These are phyloP conservation scores for Penicillium malachiteum DNA, from an alignment of 495 filamentous ascomycete genomes.

Conservation along the genomic window DNA sequence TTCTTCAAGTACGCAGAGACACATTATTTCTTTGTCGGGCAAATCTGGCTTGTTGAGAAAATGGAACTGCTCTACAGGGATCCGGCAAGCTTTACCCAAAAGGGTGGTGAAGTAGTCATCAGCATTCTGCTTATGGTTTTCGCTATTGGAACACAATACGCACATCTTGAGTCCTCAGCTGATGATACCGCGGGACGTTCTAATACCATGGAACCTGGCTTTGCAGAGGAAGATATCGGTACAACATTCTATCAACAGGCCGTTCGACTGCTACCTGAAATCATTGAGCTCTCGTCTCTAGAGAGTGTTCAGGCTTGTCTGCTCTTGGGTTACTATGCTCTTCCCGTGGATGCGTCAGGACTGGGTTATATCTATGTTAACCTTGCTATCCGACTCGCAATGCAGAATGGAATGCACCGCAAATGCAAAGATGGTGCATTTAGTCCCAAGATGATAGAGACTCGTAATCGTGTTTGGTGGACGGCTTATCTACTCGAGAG, in stretches of 20 bases:
- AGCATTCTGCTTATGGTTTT: slow-evolving; percentile 36
- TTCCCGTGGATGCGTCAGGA: slow-evolving; percentile 39
- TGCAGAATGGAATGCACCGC: slow-evolving; percentile 46
- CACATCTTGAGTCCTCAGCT: slow-evolving; percentile 31
- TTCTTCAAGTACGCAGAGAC: slow-evolving; percentile 43
- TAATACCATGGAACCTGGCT: slow-evolving; percentile 8
- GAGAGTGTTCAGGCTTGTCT: slow-evolving; percentile 44
- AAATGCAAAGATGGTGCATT: slow-evolving; percentile 28
- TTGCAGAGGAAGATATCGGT: slow-evolving; percentile 40
- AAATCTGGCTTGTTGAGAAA: slow-evolving; percentile 30
- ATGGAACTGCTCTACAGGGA: slow-evolving; percentile 29
- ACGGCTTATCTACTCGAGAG: slow-evolving; percentile 37
- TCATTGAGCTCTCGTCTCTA: slow-evolving; percentile 38
- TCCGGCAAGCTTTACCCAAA: slow-evolving; percentile 16
- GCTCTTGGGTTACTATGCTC: slow-evolving; percentile 35
- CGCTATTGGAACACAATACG: slow-evolving; percentile 46
- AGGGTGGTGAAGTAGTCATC: slow-evolving; percentile 30
- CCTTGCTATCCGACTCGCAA: slow-evolving; percentile 35
- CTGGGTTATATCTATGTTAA: slow-evolving; percentile 39
- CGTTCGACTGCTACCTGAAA: slow-evolving; percentile 37
- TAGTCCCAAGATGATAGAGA: slow-evolving; percentile 27
- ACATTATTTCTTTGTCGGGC: slow-evolving; percentile 35
- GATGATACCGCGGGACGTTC: background rate
- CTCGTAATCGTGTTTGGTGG: slow-evolving; percentile 42
- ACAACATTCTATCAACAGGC: slow-evolving; percentile 40